Evolutionary conservation across 306 rosid species (phyloP).

Genomic region (Castanea mollissima): DNA sequence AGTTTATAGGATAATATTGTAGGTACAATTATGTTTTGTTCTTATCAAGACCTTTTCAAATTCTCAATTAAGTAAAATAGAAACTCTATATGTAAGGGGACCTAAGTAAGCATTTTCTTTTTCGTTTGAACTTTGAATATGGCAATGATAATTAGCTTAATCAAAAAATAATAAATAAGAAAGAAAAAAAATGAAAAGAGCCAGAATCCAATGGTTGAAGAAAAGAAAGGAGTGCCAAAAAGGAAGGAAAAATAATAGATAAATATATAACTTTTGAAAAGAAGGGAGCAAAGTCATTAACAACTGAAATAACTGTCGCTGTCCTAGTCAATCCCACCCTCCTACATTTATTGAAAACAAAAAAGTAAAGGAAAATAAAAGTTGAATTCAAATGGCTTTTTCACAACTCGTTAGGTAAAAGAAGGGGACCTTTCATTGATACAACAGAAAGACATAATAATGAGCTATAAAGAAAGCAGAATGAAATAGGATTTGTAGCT

Average conservation of each 20-base stretch:
- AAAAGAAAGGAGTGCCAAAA: too few relatives aligned
- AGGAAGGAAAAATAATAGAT: neutral
- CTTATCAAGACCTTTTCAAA: too few relatives aligned
- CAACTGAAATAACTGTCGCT: neutral
- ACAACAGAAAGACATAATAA: slow-evolving; percentile 25
- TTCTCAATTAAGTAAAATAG: too few relatives aligned
- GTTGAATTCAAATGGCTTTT: neutral
- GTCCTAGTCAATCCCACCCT: neutral
- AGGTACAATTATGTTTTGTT: too few relatives aligned
- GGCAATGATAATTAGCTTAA: neutral
- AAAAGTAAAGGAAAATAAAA: neutral
- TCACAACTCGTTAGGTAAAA: slow-evolving; percentile 22
- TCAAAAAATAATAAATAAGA: neutral
- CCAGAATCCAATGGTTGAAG: neutral
- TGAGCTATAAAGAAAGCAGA: slow-evolving; percentile 5
- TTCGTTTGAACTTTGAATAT: neutral
- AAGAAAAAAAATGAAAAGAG: neutral
- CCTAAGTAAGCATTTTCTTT: neutral
- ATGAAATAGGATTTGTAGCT: slow-evolving; percentile 8
- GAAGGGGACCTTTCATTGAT: slow-evolving; percentile 25
- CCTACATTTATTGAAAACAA: neutral
- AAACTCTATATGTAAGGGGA: too few relatives aligned
- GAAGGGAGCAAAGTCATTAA: neutral
- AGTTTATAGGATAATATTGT: too few relatives aligned
- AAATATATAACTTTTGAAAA: neutral